Evolutionary conservation across 2,329 filamentous ascomycete species (phyloP).

Genomic region (Venturiaceae sp.): DNA sequence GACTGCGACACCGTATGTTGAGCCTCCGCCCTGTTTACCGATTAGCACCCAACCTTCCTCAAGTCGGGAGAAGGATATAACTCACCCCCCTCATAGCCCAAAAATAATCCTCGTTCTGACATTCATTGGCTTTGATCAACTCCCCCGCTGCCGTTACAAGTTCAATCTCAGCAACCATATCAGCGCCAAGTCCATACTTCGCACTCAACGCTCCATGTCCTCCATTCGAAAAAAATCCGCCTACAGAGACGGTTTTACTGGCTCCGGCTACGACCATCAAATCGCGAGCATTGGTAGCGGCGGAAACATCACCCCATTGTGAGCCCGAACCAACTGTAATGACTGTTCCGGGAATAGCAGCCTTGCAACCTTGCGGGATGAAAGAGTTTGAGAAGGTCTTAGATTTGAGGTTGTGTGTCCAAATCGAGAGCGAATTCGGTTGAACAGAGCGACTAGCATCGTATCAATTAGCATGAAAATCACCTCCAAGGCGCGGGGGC

Average conservation of each 20-base stretch:
- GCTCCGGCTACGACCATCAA: conserved; percentile 6
- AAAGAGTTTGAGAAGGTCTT: conserved; percentile 1
- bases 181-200: conserved; percentile 24
- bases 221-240: conserved; percentile 13
- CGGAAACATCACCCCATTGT: conserved; percentile 3
- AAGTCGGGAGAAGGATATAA: too few species aligned
- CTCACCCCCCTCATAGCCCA: conserved; percentile 9
- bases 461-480: not conserved
- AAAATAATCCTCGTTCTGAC: conserved; percentile 8
- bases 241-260: not conserved
- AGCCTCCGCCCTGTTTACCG: conserved; percentile 6
- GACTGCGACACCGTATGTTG: conserved; percentile 7
- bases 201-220: conserved; percentile 24
- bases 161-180: conserved; percentile 28
- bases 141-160: conserved; percentile 28
- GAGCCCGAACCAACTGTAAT: conserved; percentile 4
- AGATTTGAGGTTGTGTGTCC: conserved; percentile 6
- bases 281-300: not conserved
- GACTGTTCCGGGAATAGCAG: not conserved
- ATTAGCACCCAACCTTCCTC: too few species aligned
- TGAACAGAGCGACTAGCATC: not conserved
- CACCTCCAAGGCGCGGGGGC: too few species aligned
- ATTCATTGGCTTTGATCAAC: conserved; percentile 26
- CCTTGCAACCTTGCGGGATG: not conserved
- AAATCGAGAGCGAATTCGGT: conserved; percentile 5